Conservation (phyloP, 106 monocot genomes). For the Dendrobium nobile region DNA sequence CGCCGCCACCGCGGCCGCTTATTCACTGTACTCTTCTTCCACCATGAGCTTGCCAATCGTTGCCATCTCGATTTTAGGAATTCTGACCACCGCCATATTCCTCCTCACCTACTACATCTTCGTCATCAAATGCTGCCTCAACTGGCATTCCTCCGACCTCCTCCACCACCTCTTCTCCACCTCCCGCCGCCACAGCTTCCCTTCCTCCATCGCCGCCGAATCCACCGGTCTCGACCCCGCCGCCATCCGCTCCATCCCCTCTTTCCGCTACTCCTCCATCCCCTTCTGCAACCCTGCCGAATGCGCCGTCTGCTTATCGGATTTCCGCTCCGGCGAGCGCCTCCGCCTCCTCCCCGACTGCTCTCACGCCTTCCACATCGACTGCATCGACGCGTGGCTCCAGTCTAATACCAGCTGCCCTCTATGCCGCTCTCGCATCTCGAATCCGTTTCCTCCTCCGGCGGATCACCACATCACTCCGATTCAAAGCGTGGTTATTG, state of each 20-base stretch:
- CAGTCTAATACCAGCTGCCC: slow-evolving; percentile 16
- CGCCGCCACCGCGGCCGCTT: not conserved
- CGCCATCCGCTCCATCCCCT: slow-evolving; percentile 22
- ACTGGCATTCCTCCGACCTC: slow-evolving; percentile 11
- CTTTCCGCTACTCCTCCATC: slow-evolving; percentile 13
- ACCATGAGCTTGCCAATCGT: slow-evolving; percentile 22
- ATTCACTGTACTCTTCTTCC: not conserved
- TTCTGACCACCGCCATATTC: slow-evolving; percentile 22
- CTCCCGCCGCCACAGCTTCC: not conserved
- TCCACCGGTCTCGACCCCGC: slow-evolving; percentile 19
- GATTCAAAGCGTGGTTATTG: slow-evolving; percentile 7
- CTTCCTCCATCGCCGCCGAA: not conserved
- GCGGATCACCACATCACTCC: not conserved
- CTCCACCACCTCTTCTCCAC: slow-evolving; percentile 5
- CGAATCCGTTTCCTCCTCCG: not conserved
- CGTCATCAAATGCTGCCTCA: slow-evolving; percentile 29
- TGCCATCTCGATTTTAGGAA: slow-evolving; percentile 20
- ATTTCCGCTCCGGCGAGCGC: slow-evolving; percentile 11
- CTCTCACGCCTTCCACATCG: slow-evolving; percentile 21
- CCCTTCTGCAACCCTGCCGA: not conserved
- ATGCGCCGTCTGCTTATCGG: slow-evolving; percentile 20
- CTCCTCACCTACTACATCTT: slow-evolving; percentile 38
- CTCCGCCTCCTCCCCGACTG: slow-evolving; percentile 17
- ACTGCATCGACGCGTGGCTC: slow-evolving; percentile 28
- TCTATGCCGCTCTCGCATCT: slow-evolving; percentile 12